These are phyloP conservation scores for Lepiota venenata DNA, from an alignment of 768 basidiomycete species.

Conservation along the genomic window DNA sequence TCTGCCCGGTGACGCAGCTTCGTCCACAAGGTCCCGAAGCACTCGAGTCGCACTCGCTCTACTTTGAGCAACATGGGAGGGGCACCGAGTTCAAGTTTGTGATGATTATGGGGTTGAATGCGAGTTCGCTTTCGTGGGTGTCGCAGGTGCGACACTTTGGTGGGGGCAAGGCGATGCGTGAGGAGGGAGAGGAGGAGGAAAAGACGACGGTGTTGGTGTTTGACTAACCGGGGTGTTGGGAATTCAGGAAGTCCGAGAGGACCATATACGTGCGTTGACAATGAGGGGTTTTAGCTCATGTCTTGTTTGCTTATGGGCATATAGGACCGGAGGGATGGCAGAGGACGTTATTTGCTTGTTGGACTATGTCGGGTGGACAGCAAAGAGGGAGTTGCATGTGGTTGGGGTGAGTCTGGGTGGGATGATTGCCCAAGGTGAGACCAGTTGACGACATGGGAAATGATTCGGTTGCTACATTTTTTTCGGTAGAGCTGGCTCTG, in stretches of 20 bases:
- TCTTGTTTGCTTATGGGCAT: not conserved
- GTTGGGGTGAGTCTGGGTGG: slow-evolving; percentile 79
- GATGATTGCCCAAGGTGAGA: slow-evolving; percentile 76
- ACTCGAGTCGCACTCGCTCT: slow-evolving; percentile 68
- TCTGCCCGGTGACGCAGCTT: slow-evolving; percentile 67
- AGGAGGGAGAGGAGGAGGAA: slow-evolving; percentile 17
- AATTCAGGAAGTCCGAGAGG: slow-evolving; percentile 68
- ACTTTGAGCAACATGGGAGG: slow-evolving; percentile 69
- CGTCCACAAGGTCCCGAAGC: slow-evolving; percentile 41
- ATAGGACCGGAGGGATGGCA: slow-evolving; percentile 75
- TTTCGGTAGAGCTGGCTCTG: slow-evolving; percentile 49
- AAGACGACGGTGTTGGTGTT: slow-evolving; percentile 69
- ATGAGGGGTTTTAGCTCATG: not conserved
- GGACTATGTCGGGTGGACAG: slow-evolving; percentile 71
- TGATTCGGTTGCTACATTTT: not conserved
- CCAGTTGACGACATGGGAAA: not conserved
- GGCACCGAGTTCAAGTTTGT: slow-evolving; percentile 59
- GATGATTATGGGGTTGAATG: slow-evolving; percentile 79
- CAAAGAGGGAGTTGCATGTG: slow-evolving; percentile 56
- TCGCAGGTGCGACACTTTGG: slow-evolving; percentile 64
- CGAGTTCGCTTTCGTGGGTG: slow-evolving; percentile 60
- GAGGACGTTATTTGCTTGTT: slow-evolving; percentile 66
- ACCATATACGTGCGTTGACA: slow-evolving; percentile 68
- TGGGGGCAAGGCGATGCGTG: slow-evolving; percentile 23
- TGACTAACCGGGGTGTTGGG: slow-evolving; percentile 84